Conservation (phyloP, 257 asterid genomes). For the Lavandula angustifolia region DNA sequence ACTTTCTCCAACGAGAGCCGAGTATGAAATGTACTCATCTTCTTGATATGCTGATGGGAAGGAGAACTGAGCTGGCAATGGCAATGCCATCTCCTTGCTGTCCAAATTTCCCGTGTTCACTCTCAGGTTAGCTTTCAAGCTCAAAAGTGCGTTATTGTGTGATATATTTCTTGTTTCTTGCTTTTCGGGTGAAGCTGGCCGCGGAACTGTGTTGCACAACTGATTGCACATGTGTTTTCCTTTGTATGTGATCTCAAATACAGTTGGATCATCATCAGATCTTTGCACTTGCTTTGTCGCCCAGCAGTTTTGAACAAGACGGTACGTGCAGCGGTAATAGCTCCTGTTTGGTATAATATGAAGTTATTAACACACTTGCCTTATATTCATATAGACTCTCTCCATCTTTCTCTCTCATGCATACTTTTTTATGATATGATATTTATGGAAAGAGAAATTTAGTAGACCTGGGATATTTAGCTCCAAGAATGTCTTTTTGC, state of each 20-base stretch:
- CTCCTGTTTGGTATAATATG: slow-evolving; percentile 54
- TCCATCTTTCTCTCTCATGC: too few species aligned
- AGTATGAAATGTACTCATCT: slow-evolving; percentile 38
- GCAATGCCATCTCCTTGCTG: slow-evolving; percentile 31
- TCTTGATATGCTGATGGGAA: slow-evolving; percentile 53
- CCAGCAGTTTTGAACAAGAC: slow-evolving; percentile 62
- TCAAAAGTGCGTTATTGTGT: slow-evolving; percentile 43
- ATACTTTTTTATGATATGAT: not conserved
- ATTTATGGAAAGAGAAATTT: not conserved
- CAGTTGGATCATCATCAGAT: slow-evolving; percentile 73
- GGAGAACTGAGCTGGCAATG: slow-evolving; percentile 44
- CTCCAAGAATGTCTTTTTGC: slow-evolving; percentile 58
- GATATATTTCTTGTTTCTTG: slow-evolving; percentile 38
- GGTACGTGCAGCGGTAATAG: slow-evolving; percentile 86
- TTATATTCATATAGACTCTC: slow-evolving; percentile 22
- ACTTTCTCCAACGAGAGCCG: slow-evolving; percentile 46
- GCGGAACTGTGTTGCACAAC: slow-evolving; percentile 33
- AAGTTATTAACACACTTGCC: slow-evolving; percentile 20
- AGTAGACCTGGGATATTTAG: slow-evolving; percentile 50
- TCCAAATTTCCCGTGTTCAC: slow-evolving; percentile 51
- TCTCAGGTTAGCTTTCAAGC: slow-evolving; percentile 54
- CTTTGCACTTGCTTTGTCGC: slow-evolving; percentile 96
- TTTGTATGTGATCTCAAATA: slow-evolving; percentile 78
- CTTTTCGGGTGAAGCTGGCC: slow-evolving; percentile 47
- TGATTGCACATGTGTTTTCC: slow-evolving; percentile 68